Base-by-base conservation (phyloP, 1,284 basidiomycete genomes). In the Clitocybe nebularis region DNA sequence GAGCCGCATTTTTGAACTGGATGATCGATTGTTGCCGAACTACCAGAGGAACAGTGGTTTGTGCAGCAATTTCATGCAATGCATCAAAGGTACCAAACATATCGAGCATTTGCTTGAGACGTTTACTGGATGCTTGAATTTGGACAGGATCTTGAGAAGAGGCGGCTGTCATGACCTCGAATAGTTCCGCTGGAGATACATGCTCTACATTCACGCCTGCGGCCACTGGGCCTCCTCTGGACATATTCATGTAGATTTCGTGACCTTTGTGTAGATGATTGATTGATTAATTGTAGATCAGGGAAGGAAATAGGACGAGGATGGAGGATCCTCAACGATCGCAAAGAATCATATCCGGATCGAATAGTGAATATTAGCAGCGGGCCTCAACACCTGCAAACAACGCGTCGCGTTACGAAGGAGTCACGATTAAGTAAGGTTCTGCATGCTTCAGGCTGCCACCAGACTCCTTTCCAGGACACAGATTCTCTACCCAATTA, bases 11-110 rank as follows among this genome's bases (percentile, higher is more conserved):
- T 61, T 90, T 90, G 63, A 89, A 84, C 54, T 89, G 87, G 44
- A 90, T 87, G 49, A 89, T 87, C 29, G 81, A 76, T 55, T 84
- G 81, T 53, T 86, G 79, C 30, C 87, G 78, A 35, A 88, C 72
- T n/a, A 65, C 64, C 20, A 86, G 58, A 11, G 84, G 78, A 11
- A 81, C 59, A 1, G 69, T 62, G 49, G 62, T 67, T 53, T 79
- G 73, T 23, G 76, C 67, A 21, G 86, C 82, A 58, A 90, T 87
- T 50, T 80, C 74, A 50, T 84, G 78, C 34, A 90, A 66, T n/a
- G 73, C 72, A 55, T 85, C 77, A 54, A 75, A 84, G 0, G 80
- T 74, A 32, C 87, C 87, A 39, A 77, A 68, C 66, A 77, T 74
- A 38, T 81, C 76, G 11, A 85, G 62, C 59, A 88, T 69, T 50